These are phyloP conservation scores for Neltuma alba DNA, from an alignment of 306 rosid species.

Conservation along the genomic window DNA sequence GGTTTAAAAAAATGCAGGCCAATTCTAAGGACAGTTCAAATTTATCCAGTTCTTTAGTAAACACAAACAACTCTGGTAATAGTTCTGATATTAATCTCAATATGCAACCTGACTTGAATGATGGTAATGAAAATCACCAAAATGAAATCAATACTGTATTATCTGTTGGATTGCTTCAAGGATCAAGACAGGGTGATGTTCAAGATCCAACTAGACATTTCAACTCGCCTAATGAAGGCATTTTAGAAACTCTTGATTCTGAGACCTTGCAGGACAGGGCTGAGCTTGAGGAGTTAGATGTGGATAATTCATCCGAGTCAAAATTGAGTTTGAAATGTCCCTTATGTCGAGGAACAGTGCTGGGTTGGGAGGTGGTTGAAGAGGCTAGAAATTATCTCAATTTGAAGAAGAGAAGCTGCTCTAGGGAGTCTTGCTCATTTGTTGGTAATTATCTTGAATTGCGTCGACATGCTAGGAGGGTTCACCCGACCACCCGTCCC, in stretches of 20 bases:
- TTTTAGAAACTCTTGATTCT: conserved; percentile 74
- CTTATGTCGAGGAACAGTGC: conserved; percentile 75
- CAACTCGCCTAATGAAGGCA: conserved; percentile 57
- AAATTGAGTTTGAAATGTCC: conserved; percentile 77
- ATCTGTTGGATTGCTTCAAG: conserved; percentile 71
- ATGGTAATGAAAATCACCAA: conserved; percentile 60
- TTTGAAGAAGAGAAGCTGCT: conserved; percentile 86
- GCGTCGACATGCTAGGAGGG: conserved; percentile 93
- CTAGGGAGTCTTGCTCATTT: conserved; percentile 84
- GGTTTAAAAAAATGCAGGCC: conserved; percentile 80
- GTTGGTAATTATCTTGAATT: conserved; percentile 81
- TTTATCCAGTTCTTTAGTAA: conserved; percentile 65
- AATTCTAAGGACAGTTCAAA: conserved; percentile 60
- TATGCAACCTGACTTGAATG: conserved; percentile 63
- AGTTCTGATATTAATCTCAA: conserved; percentile 57
- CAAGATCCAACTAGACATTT: conserved; percentile 67
- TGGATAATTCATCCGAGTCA: conserved; percentile 62
- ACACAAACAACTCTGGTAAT: conserved; percentile 61
- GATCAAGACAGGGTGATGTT: conserved; percentile 56
- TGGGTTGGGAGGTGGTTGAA: conserved; percentile 87
- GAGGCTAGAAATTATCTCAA: conserved; percentile 88
- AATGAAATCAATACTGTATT: conserved; percentile 65
- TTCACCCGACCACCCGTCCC: conserved; percentile 80
- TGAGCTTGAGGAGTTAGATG: conserved; percentile 63
- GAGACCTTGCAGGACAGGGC: conserved; percentile 72